These are phyloP conservation scores for Leishmania mexicana DNA, from an alignment of 208 protist genomes.

Conservation along the genomic window DNA sequence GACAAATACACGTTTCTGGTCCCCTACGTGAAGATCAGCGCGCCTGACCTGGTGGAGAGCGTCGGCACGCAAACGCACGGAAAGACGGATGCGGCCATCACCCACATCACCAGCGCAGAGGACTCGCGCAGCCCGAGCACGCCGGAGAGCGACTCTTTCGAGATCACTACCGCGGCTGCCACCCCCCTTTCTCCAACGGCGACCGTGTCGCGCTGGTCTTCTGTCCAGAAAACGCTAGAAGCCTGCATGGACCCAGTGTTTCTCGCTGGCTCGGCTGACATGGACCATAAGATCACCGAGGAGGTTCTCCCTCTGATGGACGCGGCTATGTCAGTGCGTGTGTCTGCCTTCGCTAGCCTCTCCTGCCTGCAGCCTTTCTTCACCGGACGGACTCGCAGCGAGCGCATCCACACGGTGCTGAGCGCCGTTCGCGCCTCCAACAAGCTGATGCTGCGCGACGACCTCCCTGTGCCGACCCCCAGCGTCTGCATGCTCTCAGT, in stretches of 20 bases:
- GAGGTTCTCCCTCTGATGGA: constrained; percentile 21
- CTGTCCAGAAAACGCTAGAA: constrained; percentile 25
- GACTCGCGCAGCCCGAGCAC: constrained; percentile 21
- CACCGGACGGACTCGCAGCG: constrained; percentile 13
- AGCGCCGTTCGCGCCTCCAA: constrained; percentile 13
- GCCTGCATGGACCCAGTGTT: constrained; percentile 20
- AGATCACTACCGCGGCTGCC: neutral
- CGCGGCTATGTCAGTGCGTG: constrained; percentile 16
- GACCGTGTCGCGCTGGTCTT: constrained; percentile 6
- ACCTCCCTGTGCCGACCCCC: constrained; percentile 17
- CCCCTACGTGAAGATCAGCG: constrained; percentile 16
- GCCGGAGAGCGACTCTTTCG: constrained; percentile 19
- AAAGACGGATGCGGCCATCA: constrained; percentile 9
- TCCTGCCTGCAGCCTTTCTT: constrained; percentile 22
- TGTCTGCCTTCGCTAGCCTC: constrained; percentile 9
- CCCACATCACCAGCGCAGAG: constrained; percentile 13
- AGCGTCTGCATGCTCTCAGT: constrained; percentile 17
- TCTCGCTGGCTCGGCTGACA: constrained; percentile 13
- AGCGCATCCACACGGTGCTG: constrained; percentile 23
- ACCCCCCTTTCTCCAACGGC: neutral
- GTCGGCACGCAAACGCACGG: constrained; percentile 9
- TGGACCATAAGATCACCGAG: constrained; percentile 14
- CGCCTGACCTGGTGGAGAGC: constrained; percentile 15
- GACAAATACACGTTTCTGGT: neutral
- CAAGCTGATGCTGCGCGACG: constrained; percentile 26